phyloP scores from a whole-genome alignment of 1,284 basidiomycete genomes.

The Xerocomus nothofagi region DNA sequence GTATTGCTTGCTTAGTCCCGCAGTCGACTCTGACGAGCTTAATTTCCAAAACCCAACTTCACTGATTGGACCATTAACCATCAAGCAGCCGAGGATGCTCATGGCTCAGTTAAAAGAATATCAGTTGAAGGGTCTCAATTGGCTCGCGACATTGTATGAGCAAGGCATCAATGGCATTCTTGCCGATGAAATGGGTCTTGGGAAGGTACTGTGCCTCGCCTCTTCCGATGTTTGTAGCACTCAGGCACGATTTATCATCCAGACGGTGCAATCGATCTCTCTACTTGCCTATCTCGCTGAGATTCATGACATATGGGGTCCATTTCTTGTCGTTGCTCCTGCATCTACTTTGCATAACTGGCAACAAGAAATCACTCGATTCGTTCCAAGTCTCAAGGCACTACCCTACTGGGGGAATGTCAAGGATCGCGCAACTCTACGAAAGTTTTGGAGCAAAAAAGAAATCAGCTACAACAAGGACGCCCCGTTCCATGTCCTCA shows the following conservation, averaged over 20 bases:
- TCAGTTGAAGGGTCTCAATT: slow-evolving; percentile 97
- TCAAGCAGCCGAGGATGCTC: slow-evolving; percentile 94
- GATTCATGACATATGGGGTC: slow-evolving; percentile 98
- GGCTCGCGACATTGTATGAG: slow-evolving; percentile 97
- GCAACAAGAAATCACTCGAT: slow-evolving; percentile 97
- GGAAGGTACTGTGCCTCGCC: slow-evolving; percentile 59
- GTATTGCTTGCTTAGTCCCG: slow-evolving; percentile 3
- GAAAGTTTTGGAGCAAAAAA: slow-evolving; percentile 99
- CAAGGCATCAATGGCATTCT: slow-evolving; percentile 99
- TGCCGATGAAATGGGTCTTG: slow-evolving; percentile 98
- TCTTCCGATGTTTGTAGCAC: neutral
- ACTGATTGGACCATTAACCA: slow-evolving; percentile 82
- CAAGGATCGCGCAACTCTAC: slow-evolving; percentile 91
- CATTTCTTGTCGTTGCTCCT: slow-evolving; percentile 98
- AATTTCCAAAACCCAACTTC: slow-evolving; percentile 99
- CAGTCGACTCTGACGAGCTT: slow-evolving; percentile 94
- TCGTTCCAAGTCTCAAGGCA: slow-evolving; percentile 92
- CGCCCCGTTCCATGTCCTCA: slow-evolving; percentile 95
- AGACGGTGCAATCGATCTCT: slow-evolving; percentile 99
- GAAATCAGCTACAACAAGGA: slow-evolving; percentile 95
- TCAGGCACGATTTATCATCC: slow-evolving; percentile 5
- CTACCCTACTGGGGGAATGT: slow-evolving; percentile 99
- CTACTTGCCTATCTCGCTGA: slow-evolving; percentile 96
- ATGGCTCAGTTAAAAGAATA: slow-evolving; percentile 98
- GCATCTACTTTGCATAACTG: slow-evolving; percentile 98